Percentiles rank a stretch among this genome's conserved stretches.
Conservation (phyloP, 116 monocot species). For the Posidonia oceanica region DNA sequence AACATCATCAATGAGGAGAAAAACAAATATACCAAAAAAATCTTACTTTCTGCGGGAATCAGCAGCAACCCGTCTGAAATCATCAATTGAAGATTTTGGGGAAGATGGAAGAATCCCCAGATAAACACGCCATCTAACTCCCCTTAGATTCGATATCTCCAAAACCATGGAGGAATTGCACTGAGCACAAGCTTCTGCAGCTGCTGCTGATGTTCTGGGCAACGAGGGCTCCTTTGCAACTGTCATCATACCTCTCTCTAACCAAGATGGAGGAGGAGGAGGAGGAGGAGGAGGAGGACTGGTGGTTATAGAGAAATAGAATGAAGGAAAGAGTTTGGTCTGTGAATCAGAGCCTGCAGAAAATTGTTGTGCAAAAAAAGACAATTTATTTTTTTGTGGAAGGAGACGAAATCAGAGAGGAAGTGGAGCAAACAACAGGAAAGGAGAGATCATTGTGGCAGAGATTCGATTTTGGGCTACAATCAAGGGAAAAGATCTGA, state of each 20-base stretch:
- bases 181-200: not conserved
- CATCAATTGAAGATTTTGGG: conserved; percentile 51
- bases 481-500: no score
- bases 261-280: not conserved
- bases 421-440: not conserved
- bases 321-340: not conserved
- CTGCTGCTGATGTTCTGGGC: not conserved
- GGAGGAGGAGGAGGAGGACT: not conserved
- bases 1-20: not conserved
- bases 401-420: no score
- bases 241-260: not conserved
- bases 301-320: not conserved
- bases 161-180: not conserved
- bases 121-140: conserved; percentile 70
- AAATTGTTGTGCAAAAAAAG: no score
- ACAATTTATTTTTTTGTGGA: not conserved
- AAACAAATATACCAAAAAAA: not conserved
- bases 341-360: not conserved
- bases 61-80: conserved; percentile 64
- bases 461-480: no score
- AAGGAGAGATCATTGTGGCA: not conserved
- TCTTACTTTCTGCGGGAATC: conserved; percentile 78
- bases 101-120: conserved; percentile 65
- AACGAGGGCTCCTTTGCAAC: not conserved
- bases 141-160: conserved; percentile 52